Evolutionary conservation across 2,329 filamentous ascomycete genomes (phyloP), one percentile per base, ranked within the genome.

Genomic region (Aspergillus arachidicola): DNA sequence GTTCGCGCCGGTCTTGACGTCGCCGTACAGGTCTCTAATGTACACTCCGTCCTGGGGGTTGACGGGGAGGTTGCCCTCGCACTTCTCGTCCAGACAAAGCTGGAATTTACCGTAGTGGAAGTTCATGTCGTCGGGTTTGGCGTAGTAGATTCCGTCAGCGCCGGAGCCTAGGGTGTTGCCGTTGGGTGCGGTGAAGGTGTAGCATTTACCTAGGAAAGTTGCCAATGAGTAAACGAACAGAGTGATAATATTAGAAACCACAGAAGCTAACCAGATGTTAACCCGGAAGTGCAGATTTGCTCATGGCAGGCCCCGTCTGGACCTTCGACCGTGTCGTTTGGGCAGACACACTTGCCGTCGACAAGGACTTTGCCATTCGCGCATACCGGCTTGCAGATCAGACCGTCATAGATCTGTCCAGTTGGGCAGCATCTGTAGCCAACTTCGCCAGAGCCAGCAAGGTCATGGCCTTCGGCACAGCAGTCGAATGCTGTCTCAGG

Each of bases 41-140:
- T 45, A 63, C 41, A 56, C 43, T 43, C 38, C 48, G 21, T 61
- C 61, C 21, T 41, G 34, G 16, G 64, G 64, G 50, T 57, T 61
- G 43, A 65, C 32, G 28, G 58, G 7, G 5, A 12, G n/a, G 23
- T 45, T 34, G 2, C 55, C 28, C 9, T 34, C 60, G 46, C 64
- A 65, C 14, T 23, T 46, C 43, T 63, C 64, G 6, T 61, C 58
- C 1, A 28, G 41, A 60, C 64, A 65, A 50, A 65, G 64, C 61
- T 65, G 58, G 64, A 65, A 65, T 19, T 60, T 60, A 34, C 64
- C 64, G 16, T 58, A 64, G 19, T 63, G 58, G 46, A 61, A 51
- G 6, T 41, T 36, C 38, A 65, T 63, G 34, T 58, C 57, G 28
- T 65, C 61, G 0, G 53, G 46, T 6, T 36, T 41, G 23, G 61